Percentiles rank a stretch among this genome's conserved stretches.
phyloP scores from a whole-genome alignment of 2,329 filamentous ascomycete species.

The Lasiodiplodia sp. region DNA sequence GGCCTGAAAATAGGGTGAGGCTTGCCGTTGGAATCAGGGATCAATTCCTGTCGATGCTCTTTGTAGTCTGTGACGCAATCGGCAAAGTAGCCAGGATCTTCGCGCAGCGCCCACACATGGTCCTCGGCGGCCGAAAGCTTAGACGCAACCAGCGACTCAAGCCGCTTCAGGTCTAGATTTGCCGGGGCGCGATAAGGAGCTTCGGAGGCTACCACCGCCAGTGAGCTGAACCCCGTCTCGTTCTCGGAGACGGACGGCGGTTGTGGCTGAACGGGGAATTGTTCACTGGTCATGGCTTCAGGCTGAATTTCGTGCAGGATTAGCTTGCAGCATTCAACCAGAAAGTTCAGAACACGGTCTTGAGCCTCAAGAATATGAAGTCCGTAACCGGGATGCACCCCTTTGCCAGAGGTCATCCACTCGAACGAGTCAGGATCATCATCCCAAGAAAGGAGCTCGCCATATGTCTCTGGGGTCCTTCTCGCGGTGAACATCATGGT shows the following conservation, averaged over 20 bases:
- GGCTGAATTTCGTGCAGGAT: slow-evolving; percentile 61
- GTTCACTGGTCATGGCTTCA: slow-evolving; percentile 39
- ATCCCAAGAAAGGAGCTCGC: slow-evolving; percentile 47
- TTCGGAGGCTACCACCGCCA: slow-evolving; percentile 55
- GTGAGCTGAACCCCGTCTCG: slow-evolving; percentile 45
- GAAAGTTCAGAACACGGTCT: slow-evolving; percentile 56
- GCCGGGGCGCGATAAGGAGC: slow-evolving; percentile 62
- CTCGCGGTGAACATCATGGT: slow-evolving; percentile 46
- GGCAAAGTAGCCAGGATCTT: slow-evolving; percentile 66
- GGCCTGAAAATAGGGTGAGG: slow-evolving; percentile 38
- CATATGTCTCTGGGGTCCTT: slow-evolving; percentile 45
- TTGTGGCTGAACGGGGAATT: slow-evolving; percentile 48
- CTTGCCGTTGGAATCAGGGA: slow-evolving; percentile 50
- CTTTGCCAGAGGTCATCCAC: slow-evolving; percentile 45
- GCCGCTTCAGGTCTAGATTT: slow-evolving; percentile 53
- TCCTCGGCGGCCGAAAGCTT: slow-evolving; percentile 56
- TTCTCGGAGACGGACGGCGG: slow-evolving; percentile 43
- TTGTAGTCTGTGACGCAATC: slow-evolving; percentile 51
- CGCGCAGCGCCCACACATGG: slow-evolving; percentile 62
- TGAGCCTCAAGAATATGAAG: slow-evolving; percentile 62
- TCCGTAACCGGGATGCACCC: slow-evolving; percentile 56
- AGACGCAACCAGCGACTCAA: slow-evolving; percentile 56
- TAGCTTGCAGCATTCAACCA: slow-evolving; percentile 55
- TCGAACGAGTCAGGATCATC: slow-evolving; percentile 49
- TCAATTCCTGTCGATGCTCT: slow-evolving; percentile 56